phyloP scores from a whole-genome alignment of 495 filamentous ascomycete genomes.

The Penicillium canescens region DNA sequence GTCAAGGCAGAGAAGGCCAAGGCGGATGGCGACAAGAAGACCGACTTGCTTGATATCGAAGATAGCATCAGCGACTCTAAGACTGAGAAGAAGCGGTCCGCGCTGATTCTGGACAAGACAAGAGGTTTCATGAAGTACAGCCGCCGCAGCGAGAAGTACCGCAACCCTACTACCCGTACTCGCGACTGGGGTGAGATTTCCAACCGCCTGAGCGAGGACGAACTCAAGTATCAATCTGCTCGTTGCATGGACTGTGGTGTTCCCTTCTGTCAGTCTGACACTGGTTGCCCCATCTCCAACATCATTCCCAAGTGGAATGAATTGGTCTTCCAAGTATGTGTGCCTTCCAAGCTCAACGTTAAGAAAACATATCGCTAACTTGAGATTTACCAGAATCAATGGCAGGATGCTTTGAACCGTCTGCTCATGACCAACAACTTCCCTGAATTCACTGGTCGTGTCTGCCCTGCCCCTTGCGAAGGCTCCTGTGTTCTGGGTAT shows the following conservation, averaged over 20 bases:
- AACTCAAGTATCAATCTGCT: conserved; percentile 97
- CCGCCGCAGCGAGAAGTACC: conserved; percentile 93
- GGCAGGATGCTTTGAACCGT: conserved; percentile 93
- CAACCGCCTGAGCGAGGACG: conserved; percentile 86
- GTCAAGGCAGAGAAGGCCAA: conserved; percentile 56
- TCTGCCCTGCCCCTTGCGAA: conserved; percentile 97
- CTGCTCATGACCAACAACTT: conserved; percentile 99
- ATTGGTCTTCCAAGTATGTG: conserved; percentile 70
- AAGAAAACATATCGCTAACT: no score
- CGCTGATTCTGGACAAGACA: conserved; percentile 96
- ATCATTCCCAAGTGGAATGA: conserved; percentile 99
- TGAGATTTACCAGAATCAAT: conserved; percentile 85
- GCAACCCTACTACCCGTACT: conserved; percentile 78
- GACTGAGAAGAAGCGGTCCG: conserved; percentile 90
- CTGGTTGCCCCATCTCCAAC: conserved; percentile 97
- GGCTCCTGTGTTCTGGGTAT: conserved; percentile 97
- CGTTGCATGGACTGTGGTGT: conserved; percentile 99
- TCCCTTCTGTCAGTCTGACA: conserved; percentile 98
- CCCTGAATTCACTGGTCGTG: conserved; percentile 97
- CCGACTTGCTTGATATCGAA: conserved; percentile 90
- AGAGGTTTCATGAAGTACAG: conserved; percentile 99
- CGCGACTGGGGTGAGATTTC: conserved; percentile 97
- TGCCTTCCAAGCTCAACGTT: no score
- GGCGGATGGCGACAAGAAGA: conserved; percentile 66
- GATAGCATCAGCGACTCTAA: conserved; percentile 85